Evolutionary conservation across 1,284 basidiomycete genomes (phyloP).

Genomic region (Tremellales sp.): DNA sequence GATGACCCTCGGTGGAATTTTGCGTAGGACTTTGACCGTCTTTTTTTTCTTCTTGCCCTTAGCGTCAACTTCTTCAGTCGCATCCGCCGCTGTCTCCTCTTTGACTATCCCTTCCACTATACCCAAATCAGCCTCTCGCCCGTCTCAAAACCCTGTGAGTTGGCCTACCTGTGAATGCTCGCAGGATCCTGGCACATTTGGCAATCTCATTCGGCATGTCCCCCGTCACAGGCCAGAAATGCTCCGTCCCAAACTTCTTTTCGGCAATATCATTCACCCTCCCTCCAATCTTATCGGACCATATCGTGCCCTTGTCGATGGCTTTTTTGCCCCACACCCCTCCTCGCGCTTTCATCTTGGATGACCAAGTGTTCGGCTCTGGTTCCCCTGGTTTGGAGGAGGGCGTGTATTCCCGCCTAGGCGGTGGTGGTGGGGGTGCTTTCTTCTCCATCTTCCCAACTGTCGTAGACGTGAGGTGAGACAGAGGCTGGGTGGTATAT

Average conservation of each 20-base stretch:
- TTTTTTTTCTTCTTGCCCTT: constrained; percentile 35
- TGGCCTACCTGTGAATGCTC: constrained; percentile 48
- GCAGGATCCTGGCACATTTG: constrained; percentile 53
- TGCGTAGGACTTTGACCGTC: constrained; percentile 50
- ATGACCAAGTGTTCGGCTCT: constrained; percentile 24
- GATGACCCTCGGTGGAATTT: constrained; percentile 54
- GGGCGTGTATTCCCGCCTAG: constrained; percentile 4
- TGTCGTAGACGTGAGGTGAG: not conserved
- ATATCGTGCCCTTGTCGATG: constrained; percentile 33
- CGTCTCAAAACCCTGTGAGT: not conserved
- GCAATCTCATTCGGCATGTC: constrained; percentile 53
- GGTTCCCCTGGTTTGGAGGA: constrained; percentile 10
- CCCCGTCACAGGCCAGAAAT: constrained; percentile 54
- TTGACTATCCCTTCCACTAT: constrained; percentile 40
- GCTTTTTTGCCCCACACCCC: constrained; percentile 39
- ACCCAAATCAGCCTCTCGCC: not conserved
- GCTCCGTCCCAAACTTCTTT: constrained; percentile 50
- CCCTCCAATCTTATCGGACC: constrained; percentile 42
- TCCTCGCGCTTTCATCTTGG: constrained; percentile 30
- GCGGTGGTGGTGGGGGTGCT: constrained; percentile 20
- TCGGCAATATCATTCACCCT: constrained; percentile 43
- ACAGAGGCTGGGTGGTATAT: not conserved
- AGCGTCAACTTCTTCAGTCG: constrained; percentile 17
- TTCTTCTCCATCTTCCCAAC: not conserved
- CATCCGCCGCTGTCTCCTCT: constrained; percentile 26